phyloP scores from a whole-genome alignment of 1,284 basidiomycete genomes.

The Agroathelia rolfsii region DNA sequence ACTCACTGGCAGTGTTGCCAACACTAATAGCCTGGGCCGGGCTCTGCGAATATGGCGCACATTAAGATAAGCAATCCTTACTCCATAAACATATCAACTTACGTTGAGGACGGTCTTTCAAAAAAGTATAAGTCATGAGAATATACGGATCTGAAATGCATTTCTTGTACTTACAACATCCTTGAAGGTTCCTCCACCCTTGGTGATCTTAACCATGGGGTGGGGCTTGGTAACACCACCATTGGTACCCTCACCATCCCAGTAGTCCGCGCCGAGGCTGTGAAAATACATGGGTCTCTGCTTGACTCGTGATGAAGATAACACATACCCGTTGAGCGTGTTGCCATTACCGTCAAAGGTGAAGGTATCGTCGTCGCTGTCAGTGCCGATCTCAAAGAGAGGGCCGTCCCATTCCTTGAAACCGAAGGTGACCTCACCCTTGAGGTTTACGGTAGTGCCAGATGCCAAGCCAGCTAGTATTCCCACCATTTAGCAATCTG shows the following conservation, averaged over 20 bases:
- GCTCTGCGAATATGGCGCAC: too few relatives aligned
- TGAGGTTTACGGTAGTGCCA: conserved; percentile 3
- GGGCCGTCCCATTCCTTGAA: conserved; percentile 1
- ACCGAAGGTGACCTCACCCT: conserved; percentile 3
- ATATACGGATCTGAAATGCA: too few relatives aligned
- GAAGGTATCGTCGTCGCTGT: neutral
- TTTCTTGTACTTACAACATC: neutral
- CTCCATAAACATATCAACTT: neutral
- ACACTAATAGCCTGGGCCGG: conserved; percentile 3
- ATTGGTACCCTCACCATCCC: too few relatives aligned
- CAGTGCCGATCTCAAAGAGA: conserved; percentile 1
- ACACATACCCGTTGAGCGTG: too few relatives aligned
- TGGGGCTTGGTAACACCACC: too few relatives aligned
- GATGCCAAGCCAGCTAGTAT: conserved; percentile 1
- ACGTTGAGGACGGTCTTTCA: conserved; percentile 3
- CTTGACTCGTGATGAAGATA: too few relatives aligned
- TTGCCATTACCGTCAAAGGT: conserved; percentile 3
- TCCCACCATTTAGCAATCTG: neutral
- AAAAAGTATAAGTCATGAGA: too few relatives aligned
- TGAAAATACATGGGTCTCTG: too few relatives aligned
- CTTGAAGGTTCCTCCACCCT: conserved; percentile 4
- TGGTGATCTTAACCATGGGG: conserved; percentile 4
- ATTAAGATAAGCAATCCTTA: too few relatives aligned
- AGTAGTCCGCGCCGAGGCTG: too few relatives aligned
- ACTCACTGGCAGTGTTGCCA: conserved; percentile 2